These are phyloP conservation scores for Sporisorium graminicola DNA, from an alignment of 1,284 basidiomycete species.

Conservation along the genomic window DNA sequence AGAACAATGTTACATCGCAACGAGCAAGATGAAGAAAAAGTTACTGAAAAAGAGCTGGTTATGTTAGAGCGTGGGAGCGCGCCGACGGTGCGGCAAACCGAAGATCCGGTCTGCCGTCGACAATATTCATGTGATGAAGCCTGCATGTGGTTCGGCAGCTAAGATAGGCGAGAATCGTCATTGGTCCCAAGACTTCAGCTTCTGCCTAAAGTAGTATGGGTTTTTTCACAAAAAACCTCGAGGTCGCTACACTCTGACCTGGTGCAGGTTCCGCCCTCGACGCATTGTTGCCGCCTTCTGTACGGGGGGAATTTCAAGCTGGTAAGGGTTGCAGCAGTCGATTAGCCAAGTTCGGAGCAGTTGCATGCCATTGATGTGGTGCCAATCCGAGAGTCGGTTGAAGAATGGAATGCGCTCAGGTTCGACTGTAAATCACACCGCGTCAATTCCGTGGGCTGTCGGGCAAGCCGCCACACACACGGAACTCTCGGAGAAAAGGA, in stretches of 20 bases:
- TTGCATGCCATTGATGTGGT: neutral
- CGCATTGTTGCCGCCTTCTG: too few species aligned
- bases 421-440: neutral
- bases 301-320: too few species aligned
- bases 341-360: too few species aligned
- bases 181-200: neutral
- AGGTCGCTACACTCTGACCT: too few species aligned
- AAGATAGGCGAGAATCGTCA: neutral
- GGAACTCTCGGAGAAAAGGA: slow-evolving; percentile 29
- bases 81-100: slow-evolving; percentile 3
- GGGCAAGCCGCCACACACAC: neutral
- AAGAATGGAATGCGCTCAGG: neutral
- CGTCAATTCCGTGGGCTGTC: neutral
- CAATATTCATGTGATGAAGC: neutral
- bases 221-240: too few species aligned
- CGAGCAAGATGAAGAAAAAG: neutral
- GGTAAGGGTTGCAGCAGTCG: too few species aligned
- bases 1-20: neutral
- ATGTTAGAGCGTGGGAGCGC: neutral
- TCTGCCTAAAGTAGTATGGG: too few species aligned
- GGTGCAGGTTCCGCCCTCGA: too few species aligned
- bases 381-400: neutral
- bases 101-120: neutral
- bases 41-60: too few species aligned
- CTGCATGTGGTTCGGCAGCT: too few species aligned